phyloP scores from a whole-genome alignment of 148 eudicot species.

The Persicaria tinctoria region DNA sequence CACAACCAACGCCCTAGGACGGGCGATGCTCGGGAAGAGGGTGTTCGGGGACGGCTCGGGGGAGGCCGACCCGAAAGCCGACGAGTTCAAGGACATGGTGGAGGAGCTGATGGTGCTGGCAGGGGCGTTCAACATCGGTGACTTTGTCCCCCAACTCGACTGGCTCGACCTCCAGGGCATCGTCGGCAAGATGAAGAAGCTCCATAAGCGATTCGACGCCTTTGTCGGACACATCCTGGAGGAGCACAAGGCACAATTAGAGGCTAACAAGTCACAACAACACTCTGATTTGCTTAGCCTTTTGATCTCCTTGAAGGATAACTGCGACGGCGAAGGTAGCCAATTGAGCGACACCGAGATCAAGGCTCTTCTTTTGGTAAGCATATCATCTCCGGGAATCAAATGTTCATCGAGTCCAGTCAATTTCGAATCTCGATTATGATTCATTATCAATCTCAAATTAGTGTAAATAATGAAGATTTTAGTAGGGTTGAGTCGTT shows the following conservation, averaged over 20 bases:
- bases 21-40: conserved; percentile 61
- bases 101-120: conserved; percentile 75
- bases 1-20: conserved; percentile 75
- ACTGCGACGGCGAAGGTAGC: conserved; percentile 52
- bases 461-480: too few species aligned
- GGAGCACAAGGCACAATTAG: conserved; percentile 38
- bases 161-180: conserved; percentile 80
- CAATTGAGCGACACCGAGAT: conserved; percentile 67
- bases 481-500: too few species aligned
- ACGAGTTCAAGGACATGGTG: conserved; percentile 89
- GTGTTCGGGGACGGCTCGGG: conserved; percentile 49
- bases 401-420: too few species aligned
- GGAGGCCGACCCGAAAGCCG: conserved; percentile 49
- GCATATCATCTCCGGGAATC: too few species aligned
- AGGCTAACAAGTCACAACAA: background rate
- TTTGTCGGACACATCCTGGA: conserved; percentile 49
- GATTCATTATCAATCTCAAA: too few species aligned
- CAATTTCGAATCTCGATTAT: too few species aligned
- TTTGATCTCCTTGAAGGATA: conserved; percentile 51
- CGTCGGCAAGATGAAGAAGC: conserved; percentile 63
- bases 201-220: conserved; percentile 57
- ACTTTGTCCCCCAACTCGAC: conserved; percentile 63
- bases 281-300: conserved; percentile 52
- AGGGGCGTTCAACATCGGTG: conserved; percentile 77
- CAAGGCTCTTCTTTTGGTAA: conserved; percentile 90